These are phyloP conservation scores for Lactifluus hygrophoroides DNA, from an alignment of 768 basidiomycete species.

Conservation along the genomic window DNA sequence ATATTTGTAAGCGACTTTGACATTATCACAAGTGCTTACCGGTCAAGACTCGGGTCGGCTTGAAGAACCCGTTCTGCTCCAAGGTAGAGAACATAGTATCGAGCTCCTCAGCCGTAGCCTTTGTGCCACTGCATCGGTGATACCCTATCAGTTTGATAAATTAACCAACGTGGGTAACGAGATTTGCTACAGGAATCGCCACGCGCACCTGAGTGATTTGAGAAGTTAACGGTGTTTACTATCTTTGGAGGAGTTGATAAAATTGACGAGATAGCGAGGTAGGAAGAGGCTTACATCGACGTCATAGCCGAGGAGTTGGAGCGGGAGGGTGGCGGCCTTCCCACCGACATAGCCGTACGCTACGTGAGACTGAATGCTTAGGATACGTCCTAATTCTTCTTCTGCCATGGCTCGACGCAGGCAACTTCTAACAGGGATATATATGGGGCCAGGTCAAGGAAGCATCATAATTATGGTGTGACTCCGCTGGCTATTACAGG, in stretches of 20 bases:
- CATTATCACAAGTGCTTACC: slow-evolving; percentile 34
- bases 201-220: slow-evolving; percentile 78
- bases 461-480: background rate
- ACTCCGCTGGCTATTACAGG: too few species aligned
- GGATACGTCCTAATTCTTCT: slow-evolving; percentile 42
- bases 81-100: slow-evolving; percentile 62
- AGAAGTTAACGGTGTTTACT: slow-evolving; percentile 89
- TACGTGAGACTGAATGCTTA: slow-evolving; percentile 92
- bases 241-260: slow-evolving; percentile 36
- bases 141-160: slow-evolving; percentile 54
- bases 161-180: background rate
- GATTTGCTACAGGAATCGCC: background rate
- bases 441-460: background rate
- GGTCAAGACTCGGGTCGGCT: slow-evolving; percentile 68
- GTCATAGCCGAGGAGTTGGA: slow-evolving; percentile 86
- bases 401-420: background rate
- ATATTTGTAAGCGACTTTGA: background rate
- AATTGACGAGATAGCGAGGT: background rate
- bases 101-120: slow-evolving; percentile 72
- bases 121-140: slow-evolving; percentile 70
- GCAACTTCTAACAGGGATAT: background rate
- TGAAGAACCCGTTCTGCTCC: slow-evolving; percentile 66
- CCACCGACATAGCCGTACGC: slow-evolving; percentile 90
- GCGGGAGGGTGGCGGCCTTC: slow-evolving; percentile 69
- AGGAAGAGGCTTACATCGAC: slow-evolving; percentile 63